A percentile compares a stretch with the other conserved stretches of the same genome.
Evolutionary conservation across 345 rosid genomes (phyloP).

Genomic region (Anacardium occidentale): DNA sequence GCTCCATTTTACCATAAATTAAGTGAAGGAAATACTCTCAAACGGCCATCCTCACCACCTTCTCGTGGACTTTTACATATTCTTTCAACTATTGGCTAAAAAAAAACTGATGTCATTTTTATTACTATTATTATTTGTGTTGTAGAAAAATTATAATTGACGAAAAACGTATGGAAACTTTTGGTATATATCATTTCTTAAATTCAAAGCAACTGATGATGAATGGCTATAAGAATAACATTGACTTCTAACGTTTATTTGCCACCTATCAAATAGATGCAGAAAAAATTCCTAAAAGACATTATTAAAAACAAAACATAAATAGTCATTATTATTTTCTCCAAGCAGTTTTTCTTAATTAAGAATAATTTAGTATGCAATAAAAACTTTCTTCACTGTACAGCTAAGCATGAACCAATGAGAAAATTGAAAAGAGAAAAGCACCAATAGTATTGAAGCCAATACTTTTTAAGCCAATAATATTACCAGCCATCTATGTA

Average conservation of each 20-base stretch:
- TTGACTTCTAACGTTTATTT: too few species aligned
- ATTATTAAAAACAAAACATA: too few species aligned
- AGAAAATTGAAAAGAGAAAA: slow-evolving; percentile 1
- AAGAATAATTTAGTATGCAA: too few species aligned
- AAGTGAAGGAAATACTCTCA: neutral
- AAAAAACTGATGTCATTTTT: too few species aligned
- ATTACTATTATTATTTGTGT: too few species aligned
- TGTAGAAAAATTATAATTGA: too few species aligned
- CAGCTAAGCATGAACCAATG: slow-evolving; percentile 39
- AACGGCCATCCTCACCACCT: neutral
- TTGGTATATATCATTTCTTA: neutral
- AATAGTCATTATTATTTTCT: too few species aligned
- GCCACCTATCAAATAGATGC: too few species aligned
- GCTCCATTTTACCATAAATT: neutral
- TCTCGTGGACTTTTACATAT: neutral
- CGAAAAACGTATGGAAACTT: neutral
- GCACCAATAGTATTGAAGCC: slow-evolving; percentile 4
- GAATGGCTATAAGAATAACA: too few species aligned
- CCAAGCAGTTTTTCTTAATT: too few species aligned
- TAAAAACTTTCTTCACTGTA: slow-evolving; percentile 8
- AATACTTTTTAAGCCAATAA: neutral
- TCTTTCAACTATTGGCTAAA: too few species aligned
- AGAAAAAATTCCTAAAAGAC: too few species aligned
- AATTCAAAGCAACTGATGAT: neutral
- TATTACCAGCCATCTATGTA: neutral